Base-by-base conservation (phyloP, 192 early-diverging fungal species). In the Funneliformis geosporum region DNA sequence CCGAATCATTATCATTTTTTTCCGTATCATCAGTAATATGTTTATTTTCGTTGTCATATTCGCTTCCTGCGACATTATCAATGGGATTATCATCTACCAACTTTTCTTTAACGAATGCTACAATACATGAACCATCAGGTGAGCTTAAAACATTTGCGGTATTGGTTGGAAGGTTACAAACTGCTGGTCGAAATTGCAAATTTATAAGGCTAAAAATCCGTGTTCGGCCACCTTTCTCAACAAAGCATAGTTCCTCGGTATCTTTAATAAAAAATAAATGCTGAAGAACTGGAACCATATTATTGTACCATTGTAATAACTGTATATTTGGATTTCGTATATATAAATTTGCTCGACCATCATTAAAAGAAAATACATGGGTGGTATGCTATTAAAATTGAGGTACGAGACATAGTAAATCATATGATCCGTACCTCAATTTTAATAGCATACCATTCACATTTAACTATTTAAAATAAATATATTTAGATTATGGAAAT, bases 241-340 rank as follows among this genome's bases (percentile, higher is more conserved):
- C 47, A 23, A 74, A 59, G 18, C 73, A 74, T 11, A 74, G 16
- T 25, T 60, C 55, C 14, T 50, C 55, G 16, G 72, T 74, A 60
- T 74, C 55, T 28, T 74, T 18, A 40, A 74, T 60, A 18, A 50
- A 74, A 5, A 74, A 74, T 21, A 74, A 74, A 28, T 74, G n/a
- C 12, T 60, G 27, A 28, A 74, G 59, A 16, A 33, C 12, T 47
- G 73, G 73, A 60, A 42, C 28, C 8, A 9, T 9, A 50, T 23
- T 23, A 55, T 27, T 50, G 28, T 50, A 55, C 55, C 67, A 69
- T n/a, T 69, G 67, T 43, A 39, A 42, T 18, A 69, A 11, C 5
- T 33, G 39, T 7, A 69, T 42, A 14, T 69, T 69, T 10, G 67
- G n/a, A 43, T 69, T 69, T 18, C 67, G 67, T 18, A 16, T 5